These are phyloP conservation scores for Raddia guianensis DNA, from an alignment of 176 grass and related monocot genomes.

Conservation along the genomic window DNA sequence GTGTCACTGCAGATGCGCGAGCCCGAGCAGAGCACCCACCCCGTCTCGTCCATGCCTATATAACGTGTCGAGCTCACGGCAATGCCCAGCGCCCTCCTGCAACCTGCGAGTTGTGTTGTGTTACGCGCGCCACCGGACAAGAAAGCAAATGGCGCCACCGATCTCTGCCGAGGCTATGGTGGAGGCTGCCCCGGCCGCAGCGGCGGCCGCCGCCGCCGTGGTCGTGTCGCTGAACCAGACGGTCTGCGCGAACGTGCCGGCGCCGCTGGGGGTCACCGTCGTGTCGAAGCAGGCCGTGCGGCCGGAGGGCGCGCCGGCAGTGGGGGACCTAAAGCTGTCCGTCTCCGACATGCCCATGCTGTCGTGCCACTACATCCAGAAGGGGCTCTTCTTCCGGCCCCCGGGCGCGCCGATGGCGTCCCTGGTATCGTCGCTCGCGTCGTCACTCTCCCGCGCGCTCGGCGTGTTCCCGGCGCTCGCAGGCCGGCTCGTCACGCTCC, in stretches of 20 bases:
- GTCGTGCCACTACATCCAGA: slow-evolving; percentile 98
- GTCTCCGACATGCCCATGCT: slow-evolving; percentile 98
- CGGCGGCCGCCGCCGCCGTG: neutral
- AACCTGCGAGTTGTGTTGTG: neutral
- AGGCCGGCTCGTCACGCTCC: slow-evolving; percentile 67
- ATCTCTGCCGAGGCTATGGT: slow-evolving; percentile 25
- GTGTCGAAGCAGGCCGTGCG: slow-evolving; percentile 54
- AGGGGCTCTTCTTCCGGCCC: slow-evolving; percentile 75
- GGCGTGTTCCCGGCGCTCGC: slow-evolving; percentile 61
- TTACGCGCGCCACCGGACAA: slow-evolving; percentile 16
- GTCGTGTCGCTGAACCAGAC: slow-evolving; percentile 7
- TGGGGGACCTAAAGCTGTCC: slow-evolving; percentile 68
- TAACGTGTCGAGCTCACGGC: slow-evolving; percentile 4
- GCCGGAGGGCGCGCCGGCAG: slow-evolving; percentile 24
- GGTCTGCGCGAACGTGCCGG: slow-evolving; percentile 7
- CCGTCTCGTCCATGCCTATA: slow-evolving; percentile 29
- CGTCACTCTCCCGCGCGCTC: slow-evolving; percentile 62
- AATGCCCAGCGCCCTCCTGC: neutral
- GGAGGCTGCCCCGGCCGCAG: slow-evolving; percentile 18
- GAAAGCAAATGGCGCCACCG: slow-evolving; percentile 26
- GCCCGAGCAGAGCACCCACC: neutral
- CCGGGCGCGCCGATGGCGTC: slow-evolving; percentile 39
- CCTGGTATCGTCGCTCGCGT: slow-evolving; percentile 47
- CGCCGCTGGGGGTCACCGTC: slow-evolving; percentile 32
- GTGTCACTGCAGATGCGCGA: neutral